Percentiles rank a stretch among this genome's conserved stretches.
phyloP scores from a whole-genome alignment of 306 rosid genomes.

The Acacia confusa region DNA sequence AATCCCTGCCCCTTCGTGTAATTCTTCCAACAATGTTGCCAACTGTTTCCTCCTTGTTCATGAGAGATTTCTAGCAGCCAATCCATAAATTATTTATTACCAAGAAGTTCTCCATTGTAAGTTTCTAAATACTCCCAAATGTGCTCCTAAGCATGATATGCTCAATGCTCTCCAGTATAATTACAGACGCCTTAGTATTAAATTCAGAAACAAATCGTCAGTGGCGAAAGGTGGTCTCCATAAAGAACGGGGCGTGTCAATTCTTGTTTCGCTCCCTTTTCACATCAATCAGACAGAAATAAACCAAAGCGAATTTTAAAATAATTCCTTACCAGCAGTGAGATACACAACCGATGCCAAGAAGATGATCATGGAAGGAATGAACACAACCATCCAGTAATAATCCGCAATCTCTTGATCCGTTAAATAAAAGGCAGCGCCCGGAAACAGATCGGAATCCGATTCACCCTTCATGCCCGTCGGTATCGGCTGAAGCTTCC shows the following conservation, averaged over 20 bases:
- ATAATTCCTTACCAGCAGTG: constrained; percentile 58
- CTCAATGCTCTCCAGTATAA: neutral
- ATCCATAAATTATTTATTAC: neutral
- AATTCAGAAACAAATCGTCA: constrained; percentile 1
- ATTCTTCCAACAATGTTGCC: neutral
- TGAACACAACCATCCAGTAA: constrained; percentile 86
- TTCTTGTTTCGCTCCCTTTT: neutral
- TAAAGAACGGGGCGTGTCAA: neutral
- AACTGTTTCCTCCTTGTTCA: constrained; percentile 1
- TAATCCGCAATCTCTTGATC: constrained; percentile 90
- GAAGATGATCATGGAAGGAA: constrained; percentile 72
- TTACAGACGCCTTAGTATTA: neutral
- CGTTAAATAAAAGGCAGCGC: constrained; percentile 70
- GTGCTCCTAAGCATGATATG: neutral
- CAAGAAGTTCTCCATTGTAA: neutral
- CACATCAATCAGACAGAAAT: neutral
- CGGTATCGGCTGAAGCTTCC: constrained; percentile 59
- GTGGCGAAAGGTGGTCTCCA: neutral
- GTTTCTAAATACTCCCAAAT: constrained; percentile 3
- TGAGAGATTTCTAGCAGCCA: neutral
- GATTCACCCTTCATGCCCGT: constrained; percentile 53
- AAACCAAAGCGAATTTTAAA: neutral
- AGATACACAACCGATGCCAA: constrained; percentile 62
- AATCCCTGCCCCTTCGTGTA: neutral
- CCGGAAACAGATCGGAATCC: constrained; percentile 57